A percentile compares a stretch with the other conserved stretches of the same genome.
phyloP scores from a whole-genome alignment of 2,329 filamentous ascomycete species.

The Chaetomiaceae sp. region DNA sequence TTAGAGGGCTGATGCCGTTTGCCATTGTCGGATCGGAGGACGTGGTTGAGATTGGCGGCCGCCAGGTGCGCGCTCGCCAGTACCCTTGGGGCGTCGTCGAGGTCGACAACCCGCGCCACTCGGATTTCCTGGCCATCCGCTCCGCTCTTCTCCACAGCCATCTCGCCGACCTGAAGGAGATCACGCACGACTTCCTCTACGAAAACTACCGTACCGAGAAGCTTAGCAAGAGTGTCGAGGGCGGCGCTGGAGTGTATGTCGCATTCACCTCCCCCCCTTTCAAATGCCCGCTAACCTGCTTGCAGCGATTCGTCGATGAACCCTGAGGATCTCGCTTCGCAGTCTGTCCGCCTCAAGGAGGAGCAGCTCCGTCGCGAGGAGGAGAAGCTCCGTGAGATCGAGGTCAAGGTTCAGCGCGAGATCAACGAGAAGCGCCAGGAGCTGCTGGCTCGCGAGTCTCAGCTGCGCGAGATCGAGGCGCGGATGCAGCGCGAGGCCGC shows the following conservation, averaged over 20 bases:
- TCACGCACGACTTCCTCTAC: constrained; percentile 99
- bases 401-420: constrained; percentile 98
- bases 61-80: constrained; percentile 88
- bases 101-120: constrained; percentile 98
- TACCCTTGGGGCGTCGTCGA: constrained; percentile 99
- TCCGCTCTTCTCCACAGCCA: constrained; percentile 97
- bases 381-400: constrained; percentile 99
- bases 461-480: constrained; percentile 97
- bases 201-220: constrained; percentile 99
- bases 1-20: constrained; percentile 96
- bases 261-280: constrained; percentile 1
- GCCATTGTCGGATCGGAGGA: constrained; percentile 98
- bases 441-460: constrained; percentile 91
- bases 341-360: constrained; percentile 98
- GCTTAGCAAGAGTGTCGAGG: constrained; percentile 98
- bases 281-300: constrained; percentile 30
- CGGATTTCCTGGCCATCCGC: constrained; percentile 95
- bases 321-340: constrained; percentile 92
- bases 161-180: constrained; percentile 97
- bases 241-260: constrained; percentile 80
- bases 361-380: constrained; percentile 98
- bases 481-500: constrained; percentile 78
- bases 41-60: constrained; percentile 86
- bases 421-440: constrained; percentile 99
- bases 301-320: constrained; percentile 83